phyloP scores from a whole-genome alignment of 208 protist species.

The Trypanosoma lewisi region DNA sequence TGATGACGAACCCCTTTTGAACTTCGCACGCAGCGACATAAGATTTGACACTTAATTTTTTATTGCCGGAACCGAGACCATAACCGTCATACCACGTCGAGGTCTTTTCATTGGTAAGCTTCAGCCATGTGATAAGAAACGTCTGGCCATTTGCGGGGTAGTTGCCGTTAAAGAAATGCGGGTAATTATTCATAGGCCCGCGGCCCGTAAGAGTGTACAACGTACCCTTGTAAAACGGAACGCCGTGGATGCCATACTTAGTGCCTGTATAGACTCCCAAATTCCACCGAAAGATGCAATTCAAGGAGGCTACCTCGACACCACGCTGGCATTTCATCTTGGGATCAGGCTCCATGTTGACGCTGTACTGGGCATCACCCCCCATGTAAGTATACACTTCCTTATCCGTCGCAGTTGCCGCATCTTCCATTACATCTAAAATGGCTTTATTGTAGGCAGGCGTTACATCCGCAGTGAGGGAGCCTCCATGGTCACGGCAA shows the following conservation, averaged over 20 bases:
- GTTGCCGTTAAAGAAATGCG: no score
- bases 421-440: background rate
- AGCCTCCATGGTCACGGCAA: background rate
- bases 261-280: no score
- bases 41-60: no score
- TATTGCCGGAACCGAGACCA: no score
- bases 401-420: background rate
- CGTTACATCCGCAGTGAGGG: constrained; percentile 3
- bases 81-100: constrained; percentile 2
- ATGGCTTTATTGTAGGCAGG: background rate
- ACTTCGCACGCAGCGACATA: no score
- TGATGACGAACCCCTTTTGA: no score
- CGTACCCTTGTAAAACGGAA: constrained; percentile 3
- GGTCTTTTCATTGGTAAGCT: background rate
- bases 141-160: no score
- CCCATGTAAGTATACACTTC: background rate
- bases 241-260: background rate
- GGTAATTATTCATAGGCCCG: constrained; percentile 2
- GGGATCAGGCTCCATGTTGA: no score
- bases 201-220: background rate
- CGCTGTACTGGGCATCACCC: constrained; percentile 1
- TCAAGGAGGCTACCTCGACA: no score
- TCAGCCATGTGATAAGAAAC: background rate
- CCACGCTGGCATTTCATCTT: no score
- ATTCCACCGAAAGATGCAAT: no score